Evolutionary conservation across 2,329 filamentous ascomycete genomes (phyloP).

Genomic region (Aspergillus brunneoviolaceus): DNA sequence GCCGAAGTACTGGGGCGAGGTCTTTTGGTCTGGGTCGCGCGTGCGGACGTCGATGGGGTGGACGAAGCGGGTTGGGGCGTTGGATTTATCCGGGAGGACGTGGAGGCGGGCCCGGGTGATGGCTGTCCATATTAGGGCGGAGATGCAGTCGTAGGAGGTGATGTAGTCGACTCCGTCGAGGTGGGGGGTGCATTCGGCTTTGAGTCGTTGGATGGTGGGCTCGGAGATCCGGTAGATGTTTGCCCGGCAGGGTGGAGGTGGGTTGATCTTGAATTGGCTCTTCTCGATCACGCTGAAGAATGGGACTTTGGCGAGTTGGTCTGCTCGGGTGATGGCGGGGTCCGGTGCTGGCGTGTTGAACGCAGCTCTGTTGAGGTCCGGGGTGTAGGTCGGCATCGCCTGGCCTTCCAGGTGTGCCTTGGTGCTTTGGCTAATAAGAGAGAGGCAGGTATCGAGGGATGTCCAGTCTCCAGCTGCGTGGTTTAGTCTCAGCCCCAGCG

Average conservation of each 20-base stretch:
- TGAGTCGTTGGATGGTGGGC: conserved; percentile 16
- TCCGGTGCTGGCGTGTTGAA: conserved; percentile 15
- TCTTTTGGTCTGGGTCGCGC: conserved; percentile 20
- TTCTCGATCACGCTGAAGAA: conserved; percentile 20
- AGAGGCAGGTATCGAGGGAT: conserved; percentile 23
- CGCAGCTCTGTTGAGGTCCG: conserved; percentile 20
- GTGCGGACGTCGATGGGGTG: conserved; percentile 25
- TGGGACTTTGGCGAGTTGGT: conserved; percentile 12
- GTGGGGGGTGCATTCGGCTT: conserved; percentile 13
- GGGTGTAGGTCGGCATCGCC: conserved; percentile 16
- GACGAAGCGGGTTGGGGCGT: conserved; percentile 12
- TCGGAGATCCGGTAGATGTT: conserved; percentile 20
- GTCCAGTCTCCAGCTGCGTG: conserved; percentile 26
- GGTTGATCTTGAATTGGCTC: conserved; percentile 10
- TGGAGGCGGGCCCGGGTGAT: conserved; percentile 23
- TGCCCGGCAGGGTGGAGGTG: conserved; percentile 10
- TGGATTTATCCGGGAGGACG: conserved; percentile 16
- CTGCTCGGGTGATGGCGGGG: conserved; percentile 6
- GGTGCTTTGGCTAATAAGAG: conserved; percentile 21
- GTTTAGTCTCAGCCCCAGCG: conserved; percentile 20
- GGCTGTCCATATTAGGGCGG: conserved; percentile 25
- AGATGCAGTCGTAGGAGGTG: conserved; percentile 28
- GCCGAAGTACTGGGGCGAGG: conserved; percentile 23
- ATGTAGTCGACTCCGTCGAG: conserved; percentile 20
- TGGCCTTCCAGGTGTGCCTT: conserved; percentile 18